Conservation (phyloP, 2,329 filamentous ascomycete species). For the Graphilbum fragrans region DNA sequence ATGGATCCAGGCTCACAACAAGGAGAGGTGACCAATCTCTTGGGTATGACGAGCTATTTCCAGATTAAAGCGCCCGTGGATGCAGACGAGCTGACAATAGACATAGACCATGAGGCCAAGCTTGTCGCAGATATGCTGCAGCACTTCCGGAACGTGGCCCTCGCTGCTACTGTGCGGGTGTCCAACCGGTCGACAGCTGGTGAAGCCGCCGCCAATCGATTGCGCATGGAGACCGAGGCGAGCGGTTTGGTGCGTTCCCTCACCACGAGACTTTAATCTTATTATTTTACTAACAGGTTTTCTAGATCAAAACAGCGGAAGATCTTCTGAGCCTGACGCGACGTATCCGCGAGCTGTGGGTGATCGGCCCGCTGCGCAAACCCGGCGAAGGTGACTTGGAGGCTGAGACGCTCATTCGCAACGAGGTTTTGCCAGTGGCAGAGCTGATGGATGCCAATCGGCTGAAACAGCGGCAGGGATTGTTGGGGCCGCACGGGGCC, state of each 20-base stretch:
- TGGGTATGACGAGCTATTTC: neutral
- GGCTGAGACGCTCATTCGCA: conserved; percentile 20
- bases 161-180: conserved; percentile 22
- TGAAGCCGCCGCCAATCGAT: conserved; percentile 24
- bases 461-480: conserved; percentile 11
- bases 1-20: conserved; percentile 4
- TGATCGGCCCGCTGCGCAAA: conserved; percentile 31
- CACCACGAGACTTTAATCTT: neutral
- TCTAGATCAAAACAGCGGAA: conserved; percentile 26
- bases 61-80: neutral
- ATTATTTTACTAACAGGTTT: neutral
- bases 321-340: conserved; percentile 33
- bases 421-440: conserved; percentile 23
- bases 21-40: conserved; percentile 6
- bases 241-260: conserved; percentile 20
- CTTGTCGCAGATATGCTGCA: conserved; percentile 31
- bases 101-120: conserved; percentile 30
- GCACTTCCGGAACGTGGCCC: conserved; percentile 30
- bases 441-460: conserved; percentile 19
- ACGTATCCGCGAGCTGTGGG: conserved; percentile 36
- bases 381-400: conserved; percentile 28
- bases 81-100: neutral
- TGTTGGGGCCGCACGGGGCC: conserved; percentile 13
- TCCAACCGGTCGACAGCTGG: conserved; percentile 20
- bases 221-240: conserved; percentile 26